Evolutionary conservation across 345 rosid genomes (phyloP).

Genomic region (Gossypium australe): DNA sequence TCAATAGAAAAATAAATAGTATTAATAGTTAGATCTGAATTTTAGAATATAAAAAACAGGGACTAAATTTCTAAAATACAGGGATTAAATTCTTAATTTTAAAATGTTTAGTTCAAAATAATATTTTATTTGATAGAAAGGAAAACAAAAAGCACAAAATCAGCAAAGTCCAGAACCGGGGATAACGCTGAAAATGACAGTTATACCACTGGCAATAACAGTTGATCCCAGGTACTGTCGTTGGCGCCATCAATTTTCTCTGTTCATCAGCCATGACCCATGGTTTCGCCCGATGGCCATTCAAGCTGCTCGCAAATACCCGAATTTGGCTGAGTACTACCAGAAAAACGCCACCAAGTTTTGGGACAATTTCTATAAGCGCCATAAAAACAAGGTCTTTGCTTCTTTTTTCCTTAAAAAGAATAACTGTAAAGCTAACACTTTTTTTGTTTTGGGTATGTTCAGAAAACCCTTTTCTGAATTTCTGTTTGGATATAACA

Average conservation of each 20-base stretch:
- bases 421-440: neutral
- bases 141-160: neutral
- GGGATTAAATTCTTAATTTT: too few species aligned
- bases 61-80: too few species aligned
- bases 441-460: neutral
- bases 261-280: neutral
- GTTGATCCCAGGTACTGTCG: neutral
- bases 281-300: neutral
- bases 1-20: accelerated
- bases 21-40: accelerated
- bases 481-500: neutral
- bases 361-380: conserved; percentile 54
- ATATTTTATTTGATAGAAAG: too few species aligned
- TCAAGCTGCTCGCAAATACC: neutral
- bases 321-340: conserved; percentile 18
- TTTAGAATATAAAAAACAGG: too few species aligned
- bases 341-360: conserved; percentile 41
- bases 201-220: neutral
- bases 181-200: neutral
- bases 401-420: neutral
- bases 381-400: conserved; percentile 42
- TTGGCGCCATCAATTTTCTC: neutral
- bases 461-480: neutral
- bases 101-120: too few species aligned
- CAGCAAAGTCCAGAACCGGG: neutral